A percentile compares a stretch with the other conserved stretches of the same genome.
These are phyloP conservation scores for Lasiodiplodia sp. DNA, from an alignment of 2,329 filamentous ascomycete genomes.

Conservation along the genomic window DNA sequence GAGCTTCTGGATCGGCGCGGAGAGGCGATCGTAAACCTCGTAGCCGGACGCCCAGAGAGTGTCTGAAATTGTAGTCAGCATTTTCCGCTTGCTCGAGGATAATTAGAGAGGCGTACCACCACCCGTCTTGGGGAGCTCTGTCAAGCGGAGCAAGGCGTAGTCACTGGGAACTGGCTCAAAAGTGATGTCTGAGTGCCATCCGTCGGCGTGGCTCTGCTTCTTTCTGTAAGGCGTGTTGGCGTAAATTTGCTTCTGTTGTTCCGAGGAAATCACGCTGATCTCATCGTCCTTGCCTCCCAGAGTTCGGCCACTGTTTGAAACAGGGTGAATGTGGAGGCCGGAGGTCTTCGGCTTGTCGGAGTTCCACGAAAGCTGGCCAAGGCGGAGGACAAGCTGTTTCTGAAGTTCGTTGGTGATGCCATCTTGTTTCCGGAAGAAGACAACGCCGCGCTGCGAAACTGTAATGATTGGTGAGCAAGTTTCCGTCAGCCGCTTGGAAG, in stretches of 20 bases:
- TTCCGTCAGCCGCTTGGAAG: slow-evolving; percentile 8
- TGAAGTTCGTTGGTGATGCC: slow-evolving; percentile 58
- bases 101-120: slow-evolving; percentile 41
- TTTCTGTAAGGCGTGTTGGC: slow-evolving; percentile 52
- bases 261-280: slow-evolving; percentile 55
- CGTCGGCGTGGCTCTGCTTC: slow-evolving; percentile 55
- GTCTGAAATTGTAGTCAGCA: slow-evolving; percentile 43
- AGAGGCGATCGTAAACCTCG: slow-evolving; percentile 59
- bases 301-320: slow-evolving; percentile 54
- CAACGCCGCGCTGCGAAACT: slow-evolving; percentile 62
- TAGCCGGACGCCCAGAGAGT: slow-evolving; percentile 48
- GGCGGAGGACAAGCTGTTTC: slow-evolving; percentile 60
- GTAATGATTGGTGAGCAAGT: not conserved
- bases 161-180: slow-evolving; percentile 52
- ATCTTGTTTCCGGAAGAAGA: slow-evolving; percentile 62
- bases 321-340: slow-evolving; percentile 66
- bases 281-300: slow-evolving; percentile 47
- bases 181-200: slow-evolving; percentile 62
- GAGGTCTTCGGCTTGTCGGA: slow-evolving; percentile 64
- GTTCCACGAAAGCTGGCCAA: slow-evolving; percentile 58
- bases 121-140: slow-evolving; percentile 43
- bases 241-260: slow-evolving; percentile 50
- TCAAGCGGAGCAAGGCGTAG: slow-evolving; percentile 48
- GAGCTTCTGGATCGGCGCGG: slow-evolving; percentile 57
- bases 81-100: not conserved